Evolutionary conservation across 2,329 filamentous ascomycete species (phyloP).

Genomic region (Fusarium sp.): DNA sequence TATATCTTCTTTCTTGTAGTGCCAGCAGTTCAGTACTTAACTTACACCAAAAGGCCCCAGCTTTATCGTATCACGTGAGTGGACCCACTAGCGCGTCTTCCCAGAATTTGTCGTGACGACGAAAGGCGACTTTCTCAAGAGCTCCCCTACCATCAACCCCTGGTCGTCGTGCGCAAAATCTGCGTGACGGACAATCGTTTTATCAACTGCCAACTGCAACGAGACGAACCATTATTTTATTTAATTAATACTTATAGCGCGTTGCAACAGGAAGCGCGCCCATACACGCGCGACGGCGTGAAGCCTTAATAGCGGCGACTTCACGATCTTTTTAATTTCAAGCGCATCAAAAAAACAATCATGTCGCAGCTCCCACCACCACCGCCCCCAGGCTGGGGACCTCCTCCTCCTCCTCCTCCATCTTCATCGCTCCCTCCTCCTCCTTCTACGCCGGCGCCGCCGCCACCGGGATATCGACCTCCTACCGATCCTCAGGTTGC

Average conservation of each 20-base stretch:
- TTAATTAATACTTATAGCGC: conserved; percentile 26
- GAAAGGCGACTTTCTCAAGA: conserved; percentile 40
- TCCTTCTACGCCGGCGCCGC: conserved; percentile 71
- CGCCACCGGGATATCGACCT: conserved; percentile 86
- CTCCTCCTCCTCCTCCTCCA: conserved; percentile 68
- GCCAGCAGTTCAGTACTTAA: background rate
- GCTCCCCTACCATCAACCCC: conserved; percentile 45
- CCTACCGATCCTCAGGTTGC: conserved; percentile 84
- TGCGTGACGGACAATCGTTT: conserved; percentile 47
- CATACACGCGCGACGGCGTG: conserved; percentile 53
- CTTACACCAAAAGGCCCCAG: background rate
- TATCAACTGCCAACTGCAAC: conserved; percentile 32
- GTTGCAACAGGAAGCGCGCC: conserved; percentile 47
- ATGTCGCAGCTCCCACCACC: conserved; percentile 68
- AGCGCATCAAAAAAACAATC: conserved; percentile 48
- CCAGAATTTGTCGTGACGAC: conserved; percentile 53
- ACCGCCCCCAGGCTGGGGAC: conserved; percentile 69
- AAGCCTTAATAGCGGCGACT: conserved; percentile 47
- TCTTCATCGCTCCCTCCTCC: conserved; percentile 68
- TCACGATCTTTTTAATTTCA: conserved; percentile 35
- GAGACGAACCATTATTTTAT: background rate
- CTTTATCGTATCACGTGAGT: conserved; percentile 38
- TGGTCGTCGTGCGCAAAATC: conserved; percentile 46
- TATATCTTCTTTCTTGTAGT: background rate
- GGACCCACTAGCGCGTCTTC: conserved; percentile 43